phyloP scores from a whole-genome alignment of 352 stramenopile genomes.

The Phytopythium chamaehyphon region DNA sequence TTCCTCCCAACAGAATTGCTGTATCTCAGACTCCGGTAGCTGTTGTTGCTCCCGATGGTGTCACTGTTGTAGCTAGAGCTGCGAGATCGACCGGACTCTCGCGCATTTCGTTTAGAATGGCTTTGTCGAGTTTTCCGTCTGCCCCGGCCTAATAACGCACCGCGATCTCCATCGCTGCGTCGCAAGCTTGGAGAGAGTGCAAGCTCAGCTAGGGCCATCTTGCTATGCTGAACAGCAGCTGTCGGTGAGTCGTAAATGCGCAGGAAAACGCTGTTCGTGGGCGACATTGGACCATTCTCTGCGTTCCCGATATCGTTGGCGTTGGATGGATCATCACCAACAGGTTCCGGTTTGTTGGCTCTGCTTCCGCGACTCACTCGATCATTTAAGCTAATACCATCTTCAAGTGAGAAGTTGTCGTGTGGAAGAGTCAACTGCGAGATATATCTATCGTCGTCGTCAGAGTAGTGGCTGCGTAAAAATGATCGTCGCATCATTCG shows the following conservation, averaged over 20 bases:
- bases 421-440: constrained; percentile 1
- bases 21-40: constrained; percentile 7
- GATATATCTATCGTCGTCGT: constrained; percentile 16
- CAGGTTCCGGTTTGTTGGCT: neutral
- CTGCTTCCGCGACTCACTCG: neutral
- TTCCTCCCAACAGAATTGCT: constrained; percentile 10
- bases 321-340: neutral
- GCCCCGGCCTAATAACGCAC: neutral
- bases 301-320: neutral
- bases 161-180: neutral
- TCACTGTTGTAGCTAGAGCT: constrained; percentile 8
- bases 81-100: neutral
- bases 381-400: neutral
- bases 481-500: constrained; percentile 70
- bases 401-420: neutral
- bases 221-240: constrained; percentile 28
- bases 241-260: constrained; percentile 66
- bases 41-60: constrained; percentile 5
- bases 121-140: neutral
- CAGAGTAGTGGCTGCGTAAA: constrained; percentile 58
- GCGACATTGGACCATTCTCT: constrained; percentile 4
- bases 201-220: constrained; percentile 1
- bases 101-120: neutral
- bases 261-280: constrained; percentile 47
- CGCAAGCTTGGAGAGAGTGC: neutral